Base-by-base conservation (phyloP, 192 early-diverging fungal genomes). In the Obelidium mucronatum region DNA sequence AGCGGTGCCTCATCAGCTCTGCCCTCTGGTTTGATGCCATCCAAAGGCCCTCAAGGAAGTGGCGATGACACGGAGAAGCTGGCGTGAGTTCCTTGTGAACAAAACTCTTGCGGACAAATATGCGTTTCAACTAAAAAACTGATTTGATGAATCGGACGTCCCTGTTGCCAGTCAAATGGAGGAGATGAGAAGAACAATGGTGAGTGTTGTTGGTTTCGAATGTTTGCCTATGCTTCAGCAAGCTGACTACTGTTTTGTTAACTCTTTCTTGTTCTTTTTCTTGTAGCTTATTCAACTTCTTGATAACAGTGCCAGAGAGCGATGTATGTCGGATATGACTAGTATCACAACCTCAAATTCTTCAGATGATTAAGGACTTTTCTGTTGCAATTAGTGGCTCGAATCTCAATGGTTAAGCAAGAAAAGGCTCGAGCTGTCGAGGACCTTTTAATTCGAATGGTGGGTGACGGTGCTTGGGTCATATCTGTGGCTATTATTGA, bases 391-490 rank as follows among this genome's bases (percentile, higher is more conserved):
- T 11, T 75, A 93, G 93, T 97, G 80, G 90, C 91, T n/a, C 89
- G 94, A 26, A 97, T 97, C 66, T 89, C 91, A 17, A 93, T 98
- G 70, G 96, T 98, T 11, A 97, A 96, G 79, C 86, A 89, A 1
- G 94, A 95, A 13, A 92, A 93, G 81, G 96, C 94, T 1, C 88
- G 93, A 11, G 91, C 90, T 11, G 93, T 97, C 17, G 94, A 98
- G 75, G 94, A 95, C 66, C 85, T 96, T 74, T 85, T 98, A 59
- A 89, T 98, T 70, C 88, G 92, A 34, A 98, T 97, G 96, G 84
- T 86, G 58, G 1, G n/a, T n/a, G n/a, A n/a, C n/a, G n/a, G n/a
- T n/a, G n/a, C n/a, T n/a, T n/a, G 33, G 30, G 17, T 24, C n/a
- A 24, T 1, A 67, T 54, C 0, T 68, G 11, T 17, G 22, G n/a